These are phyloP conservation scores for Steccherinum ochraceum DNA, from an alignment of 768 basidiomycete genomes.

Conservation along the genomic window DNA sequence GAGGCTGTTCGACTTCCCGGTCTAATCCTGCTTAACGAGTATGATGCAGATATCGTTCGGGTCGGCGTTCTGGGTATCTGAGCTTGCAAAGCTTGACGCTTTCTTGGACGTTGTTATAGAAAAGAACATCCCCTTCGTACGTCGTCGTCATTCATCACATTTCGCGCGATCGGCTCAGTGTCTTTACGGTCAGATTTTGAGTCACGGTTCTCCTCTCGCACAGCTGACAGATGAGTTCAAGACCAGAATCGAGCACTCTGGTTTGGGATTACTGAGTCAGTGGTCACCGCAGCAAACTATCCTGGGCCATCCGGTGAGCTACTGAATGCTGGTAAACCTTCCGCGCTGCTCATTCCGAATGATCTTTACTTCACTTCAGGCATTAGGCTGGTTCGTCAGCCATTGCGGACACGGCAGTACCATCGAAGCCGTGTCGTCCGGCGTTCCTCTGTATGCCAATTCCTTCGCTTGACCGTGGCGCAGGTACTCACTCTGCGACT, in stretches of 20 bases:
- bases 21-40: not conserved
- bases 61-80: conserved; percentile 12
- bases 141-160: no score
- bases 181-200: conserved; percentile 12
- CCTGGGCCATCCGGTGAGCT: conserved; percentile 18
- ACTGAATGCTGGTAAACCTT: not conserved
- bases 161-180: not conserved
- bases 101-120: conserved; percentile 18
- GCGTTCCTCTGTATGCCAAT: conserved; percentile 16
- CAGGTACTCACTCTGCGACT: not conserved
- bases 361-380: conserved; percentile 7
- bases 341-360: not conserved
- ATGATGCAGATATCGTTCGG: conserved; percentile 20
- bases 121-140: conserved; percentile 17
- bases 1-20: not conserved
- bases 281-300: conserved; percentile 23
- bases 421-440: conserved; percentile 16
- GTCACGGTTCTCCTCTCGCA: conserved; percentile 11
- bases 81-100: conserved; percentile 13
- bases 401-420: conserved; percentile 22
- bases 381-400: conserved; percentile 18
- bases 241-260: conserved; percentile 10
- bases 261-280: conserved; percentile 14
- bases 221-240: conserved; percentile 13
- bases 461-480: not conserved